phyloP scores from a whole-genome alignment of 2,329 filamentous ascomycete genomes.

The Penicillium rolfsii region DNA sequence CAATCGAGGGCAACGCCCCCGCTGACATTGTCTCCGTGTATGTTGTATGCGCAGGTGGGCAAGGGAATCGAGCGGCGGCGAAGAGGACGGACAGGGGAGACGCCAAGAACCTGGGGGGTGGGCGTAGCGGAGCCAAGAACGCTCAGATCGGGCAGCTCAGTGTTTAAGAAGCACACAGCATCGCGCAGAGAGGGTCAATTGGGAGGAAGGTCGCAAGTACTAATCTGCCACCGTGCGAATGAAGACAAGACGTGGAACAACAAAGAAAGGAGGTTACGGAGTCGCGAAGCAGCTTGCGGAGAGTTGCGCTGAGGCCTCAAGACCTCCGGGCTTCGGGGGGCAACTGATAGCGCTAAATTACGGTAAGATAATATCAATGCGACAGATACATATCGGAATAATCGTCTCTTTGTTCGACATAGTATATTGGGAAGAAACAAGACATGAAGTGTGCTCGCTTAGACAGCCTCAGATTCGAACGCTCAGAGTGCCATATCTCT shows the following conservation, averaged over 20 bases:
- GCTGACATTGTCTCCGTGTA: conserved; percentile 38
- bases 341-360: background rate
- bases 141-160: conserved; percentile 6
- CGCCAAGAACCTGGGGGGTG: conserved; percentile 17
- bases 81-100: conserved; percentile 16
- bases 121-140: conserved; percentile 8
- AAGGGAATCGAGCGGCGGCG: conserved; percentile 15
- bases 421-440: too few relatives aligned
- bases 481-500: too few relatives aligned
- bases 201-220: background rate
- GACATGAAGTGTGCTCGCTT: too few relatives aligned
- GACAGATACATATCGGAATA: background rate
- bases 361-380: background rate
- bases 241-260: background rate
- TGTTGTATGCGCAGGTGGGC: conserved; percentile 14
- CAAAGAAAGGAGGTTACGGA: background rate
- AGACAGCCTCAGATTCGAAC: too few relatives aligned
- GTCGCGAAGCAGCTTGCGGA: conserved; percentile 1
- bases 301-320: conserved; percentile 7
- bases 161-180: conserved; percentile 4
- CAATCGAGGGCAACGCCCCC: conserved; percentile 34
- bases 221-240: background rate
- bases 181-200: conserved; percentile 1
- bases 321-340: background rate
- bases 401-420: too few relatives aligned